phyloP scores from a whole-genome alignment of 2,329 filamentous ascomycete genomes.

The Claviceps capensis region DNA sequence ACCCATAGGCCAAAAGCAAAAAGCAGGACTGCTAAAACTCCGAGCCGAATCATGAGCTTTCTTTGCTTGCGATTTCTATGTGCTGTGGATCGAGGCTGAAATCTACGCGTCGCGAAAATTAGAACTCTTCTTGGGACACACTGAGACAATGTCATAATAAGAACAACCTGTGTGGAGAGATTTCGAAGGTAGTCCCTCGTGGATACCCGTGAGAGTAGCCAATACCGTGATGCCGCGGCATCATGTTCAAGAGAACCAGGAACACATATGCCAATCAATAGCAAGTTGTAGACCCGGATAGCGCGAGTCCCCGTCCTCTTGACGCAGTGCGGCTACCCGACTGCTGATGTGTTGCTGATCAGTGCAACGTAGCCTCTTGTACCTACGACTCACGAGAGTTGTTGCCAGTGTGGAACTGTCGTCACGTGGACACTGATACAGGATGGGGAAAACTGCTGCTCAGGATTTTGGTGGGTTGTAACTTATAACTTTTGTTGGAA shows the following conservation, averaged over 20 bases:
- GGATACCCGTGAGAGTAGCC: conserved; percentile 79
- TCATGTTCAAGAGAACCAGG: conserved; percentile 44
- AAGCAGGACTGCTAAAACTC: conserved; percentile 41
- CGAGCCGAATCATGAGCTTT: conserved; percentile 57
- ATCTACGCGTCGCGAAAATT: conserved; percentile 23
- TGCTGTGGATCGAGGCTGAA: conserved; percentile 69
- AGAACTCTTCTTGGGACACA: not conserved
- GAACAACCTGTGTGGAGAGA: conserved; percentile 68
- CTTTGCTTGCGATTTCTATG: conserved; percentile 57
- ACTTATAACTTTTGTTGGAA: too few relatives aligned
- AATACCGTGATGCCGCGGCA: conserved; percentile 66
- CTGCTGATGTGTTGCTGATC: not conserved
- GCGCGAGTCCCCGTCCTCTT: not conserved
- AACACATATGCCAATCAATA: conserved; percentile 16
- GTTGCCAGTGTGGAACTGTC: too few relatives aligned
- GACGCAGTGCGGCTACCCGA: not conserved
- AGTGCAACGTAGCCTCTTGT: not conserved
- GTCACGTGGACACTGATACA: too few relatives aligned
- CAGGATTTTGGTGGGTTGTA: too few relatives aligned
- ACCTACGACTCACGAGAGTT: not conserved
- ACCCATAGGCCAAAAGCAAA: conserved; percentile 61
- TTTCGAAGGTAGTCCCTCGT: conserved; percentile 65
- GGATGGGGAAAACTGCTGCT: too few relatives aligned
- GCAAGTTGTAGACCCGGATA: not conserved
- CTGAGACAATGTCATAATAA: not conserved